Evolutionary conservation across 2,329 filamentous ascomycete species (phyloP).

Genomic region (Pseudocercospora crystallina): DNA sequence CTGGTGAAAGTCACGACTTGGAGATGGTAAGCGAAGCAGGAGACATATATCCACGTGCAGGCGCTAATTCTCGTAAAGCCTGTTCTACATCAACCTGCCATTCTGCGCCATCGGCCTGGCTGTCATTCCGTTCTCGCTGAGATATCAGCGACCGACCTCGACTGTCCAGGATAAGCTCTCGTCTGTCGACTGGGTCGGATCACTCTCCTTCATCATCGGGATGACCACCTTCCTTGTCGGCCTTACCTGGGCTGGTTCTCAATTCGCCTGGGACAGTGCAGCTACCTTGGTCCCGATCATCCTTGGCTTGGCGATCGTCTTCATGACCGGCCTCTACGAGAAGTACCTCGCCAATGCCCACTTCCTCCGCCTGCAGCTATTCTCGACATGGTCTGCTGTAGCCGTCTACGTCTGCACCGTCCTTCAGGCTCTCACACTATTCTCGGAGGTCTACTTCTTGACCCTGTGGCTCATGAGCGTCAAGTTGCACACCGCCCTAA

Average conservation of each 20-base stretch:
- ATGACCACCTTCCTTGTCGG: constrained; percentile 31
- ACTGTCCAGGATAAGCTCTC: constrained; percentile 21
- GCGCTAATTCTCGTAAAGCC: not conserved
- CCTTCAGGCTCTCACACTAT: constrained; percentile 34
- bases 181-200: constrained; percentile 29
- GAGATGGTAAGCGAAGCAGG: constrained; percentile 30
- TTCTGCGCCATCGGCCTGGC: constrained; percentile 36
- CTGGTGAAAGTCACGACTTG: constrained; percentile 21
- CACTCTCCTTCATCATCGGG: constrained; percentile 24
- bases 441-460: constrained; percentile 42
- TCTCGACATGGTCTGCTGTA: constrained; percentile 31
- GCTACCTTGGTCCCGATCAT: constrained; percentile 39
- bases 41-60: not conserved
- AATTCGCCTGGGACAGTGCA: constrained; percentile 37
- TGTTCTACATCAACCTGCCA: constrained; percentile 43
- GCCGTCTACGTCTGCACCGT: constrained; percentile 33
- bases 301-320: constrained; percentile 34
- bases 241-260: constrained; percentile 38
- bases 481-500: constrained; percentile 40
- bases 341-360: constrained; percentile 24
- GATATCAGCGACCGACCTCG: constrained; percentile 44
- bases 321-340: constrained; percentile 25
- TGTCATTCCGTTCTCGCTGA: constrained; percentile 48
- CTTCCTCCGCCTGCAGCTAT: constrained; percentile 35
- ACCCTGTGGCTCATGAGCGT: constrained; percentile 45